Evolutionary conservation across 129 eudicot genomes (phyloP), one percentile per base, ranked within the genome.

Genomic region (Silybum marianum): DNA sequence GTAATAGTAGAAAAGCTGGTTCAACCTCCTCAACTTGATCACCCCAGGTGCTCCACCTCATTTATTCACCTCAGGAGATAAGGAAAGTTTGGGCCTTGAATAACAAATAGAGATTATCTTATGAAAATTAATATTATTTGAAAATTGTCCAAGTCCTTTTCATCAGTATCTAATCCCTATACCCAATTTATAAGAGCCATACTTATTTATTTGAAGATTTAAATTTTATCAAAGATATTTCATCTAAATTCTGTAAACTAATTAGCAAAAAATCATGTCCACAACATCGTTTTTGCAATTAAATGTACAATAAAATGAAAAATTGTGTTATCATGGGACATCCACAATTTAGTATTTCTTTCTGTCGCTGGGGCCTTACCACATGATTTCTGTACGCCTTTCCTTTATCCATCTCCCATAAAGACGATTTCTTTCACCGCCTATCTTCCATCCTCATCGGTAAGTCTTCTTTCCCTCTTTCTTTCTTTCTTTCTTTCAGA

Each of bases 401-500:
- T 67, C 60, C 85, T 67, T 75, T 82, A 82, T 82, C 85, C 81
- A 75, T 67, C 40, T 30, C 70, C 62, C 71, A 44, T 36, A 75
- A 68, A 71, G 40, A 75, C 70, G 81, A 82, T 8, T 22, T 75
- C 81, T 67, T 69, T 75, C 74, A 19, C 26, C 42, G 24, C 80
- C 18, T 48, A 82, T 26, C 40, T 68, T 54, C 34, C 66, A 74
- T 34, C 42, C 79, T 74, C 66, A 58, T 48, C 9, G 79, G 91
- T 88, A 75, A 88, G 88, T 72, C 73, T 40, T 85, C 73, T 40
- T 85, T 36, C 46, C 72, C 25, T 76, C 88, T 38, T 73, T 81
- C n/a, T 13, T 5, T 32, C 6, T 32, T 38, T 39, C 44, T 75
- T 19, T 39, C 44, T 75, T 25, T 63, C 70, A 65, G 7, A 38